Evolutionary conservation across 1,139 yeast species (phyloP), one percentile per base, ranked within the genome.

Genomic region (Taphrina wiesneri): DNA sequence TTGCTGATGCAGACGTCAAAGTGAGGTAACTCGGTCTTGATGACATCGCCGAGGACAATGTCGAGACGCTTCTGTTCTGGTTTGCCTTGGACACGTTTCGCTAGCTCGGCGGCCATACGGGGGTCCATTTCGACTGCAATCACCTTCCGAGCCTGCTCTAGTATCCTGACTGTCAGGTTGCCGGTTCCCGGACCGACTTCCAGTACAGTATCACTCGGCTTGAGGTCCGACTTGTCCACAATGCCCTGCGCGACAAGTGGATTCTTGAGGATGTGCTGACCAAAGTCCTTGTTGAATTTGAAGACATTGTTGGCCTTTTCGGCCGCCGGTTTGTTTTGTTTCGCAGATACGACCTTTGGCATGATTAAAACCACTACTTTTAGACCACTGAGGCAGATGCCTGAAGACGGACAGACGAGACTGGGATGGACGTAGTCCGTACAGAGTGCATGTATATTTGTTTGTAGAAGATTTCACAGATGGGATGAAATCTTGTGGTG

Each of bases 141-240:
- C 17, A 93, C 97, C 73, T 87, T 89, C 65, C 90, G 82, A 0
- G 98, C 98, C 75, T 91, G 88, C 72, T 93, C 98, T 65, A 93
- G 78, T 60, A 93, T 95, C 69, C 96, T 82, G 45, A 93, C 96
- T 0, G 99, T 95, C 77, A 93, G 82, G 75, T 93, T 93, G 79
- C 99, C 99, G 0, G 99, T 93, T 84, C 99, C 99, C 0, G 99
- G 99, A 74, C 99, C 99, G 65, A 93, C 97, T 80, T 93, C 99
- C 57, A 93, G 81, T 1, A 93, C 98, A 6, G 85, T 85, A 74
- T 93, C 99, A 52, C 96, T 87, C 1, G 98, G 98, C 73, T 86
- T 88, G 69, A 93, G 87, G 52, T 85, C 88, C 1, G 99, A 98
- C 75, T 95, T 95, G 76, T 93, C 99, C 41, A 93, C 99, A 74